phyloP scores from a whole-genome alignment of 2,329 filamentous ascomycete species.

The Ascochyta viciae-villosae region DNA sequence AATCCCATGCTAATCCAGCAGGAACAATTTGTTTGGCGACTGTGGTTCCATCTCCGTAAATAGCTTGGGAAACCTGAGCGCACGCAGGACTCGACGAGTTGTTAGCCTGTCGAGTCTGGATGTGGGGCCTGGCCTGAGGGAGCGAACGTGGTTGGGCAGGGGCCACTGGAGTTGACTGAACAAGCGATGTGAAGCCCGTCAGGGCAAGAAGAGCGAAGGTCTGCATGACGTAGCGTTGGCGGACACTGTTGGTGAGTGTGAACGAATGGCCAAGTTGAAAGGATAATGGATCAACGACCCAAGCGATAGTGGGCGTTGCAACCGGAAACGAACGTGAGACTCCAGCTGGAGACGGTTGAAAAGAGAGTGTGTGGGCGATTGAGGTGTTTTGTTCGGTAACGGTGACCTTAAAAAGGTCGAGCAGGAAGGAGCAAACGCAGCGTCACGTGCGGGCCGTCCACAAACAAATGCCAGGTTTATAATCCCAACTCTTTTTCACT shows the following conservation, averaged over 20 bases:
- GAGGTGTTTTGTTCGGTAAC: slow-evolving; percentile 7
- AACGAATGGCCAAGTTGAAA: slow-evolving; percentile 5
- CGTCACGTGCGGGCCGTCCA: slow-evolving; percentile 9
- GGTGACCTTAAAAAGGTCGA: slow-evolving; percentile 16
- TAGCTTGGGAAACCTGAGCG: slow-evolving; percentile 42
- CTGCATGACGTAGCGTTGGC: slow-evolving; percentile 30
- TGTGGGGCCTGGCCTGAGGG: slow-evolving; percentile 21
- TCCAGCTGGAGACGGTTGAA: slow-evolving; percentile 1
- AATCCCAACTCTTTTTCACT: slow-evolving; percentile 16
- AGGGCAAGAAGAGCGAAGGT: slow-evolving; percentile 29
- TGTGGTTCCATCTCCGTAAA: slow-evolving; percentile 31
- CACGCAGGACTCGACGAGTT: slow-evolving; percentile 35
- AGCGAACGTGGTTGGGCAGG: slow-evolving; percentile 20
- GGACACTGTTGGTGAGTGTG: slow-evolving; percentile 1
- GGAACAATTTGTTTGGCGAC: slow-evolving; percentile 41
- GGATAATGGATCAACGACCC: slow-evolving; percentile 11
- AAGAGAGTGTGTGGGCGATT: slow-evolving; percentile 1
- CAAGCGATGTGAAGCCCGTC: slow-evolving; percentile 29
- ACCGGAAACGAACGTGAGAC: slow-evolving; percentile 4
- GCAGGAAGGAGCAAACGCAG: slow-evolving; percentile 21
- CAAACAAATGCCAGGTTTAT: slow-evolving; percentile 1
- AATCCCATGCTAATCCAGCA: slow-evolving; percentile 55
- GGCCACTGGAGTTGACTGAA: slow-evolving; percentile 35
- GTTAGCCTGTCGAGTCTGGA: slow-evolving; percentile 33
- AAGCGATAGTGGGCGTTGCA: slow-evolving; percentile 6